phyloP scores from a whole-genome alignment of 2,329 filamentous ascomycete genomes.

The Aspergillus udagawae region DNA sequence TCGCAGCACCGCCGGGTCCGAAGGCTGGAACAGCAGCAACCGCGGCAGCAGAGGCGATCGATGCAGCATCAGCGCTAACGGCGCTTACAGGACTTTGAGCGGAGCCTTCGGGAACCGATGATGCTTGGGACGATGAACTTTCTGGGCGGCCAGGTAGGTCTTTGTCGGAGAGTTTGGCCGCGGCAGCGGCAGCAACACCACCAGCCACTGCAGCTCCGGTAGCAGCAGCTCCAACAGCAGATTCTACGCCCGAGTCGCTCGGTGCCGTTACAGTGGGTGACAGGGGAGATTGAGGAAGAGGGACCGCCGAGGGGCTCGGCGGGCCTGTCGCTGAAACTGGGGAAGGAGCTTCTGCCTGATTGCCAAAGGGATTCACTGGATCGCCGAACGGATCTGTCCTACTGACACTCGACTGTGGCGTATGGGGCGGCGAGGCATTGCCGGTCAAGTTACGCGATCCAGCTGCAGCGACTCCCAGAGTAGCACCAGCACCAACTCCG shows the following conservation, averaged over 20 bases:
- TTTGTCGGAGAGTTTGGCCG: constrained; percentile 19
- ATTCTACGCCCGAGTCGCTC: constrained; percentile 3
- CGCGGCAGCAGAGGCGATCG: constrained; percentile 12
- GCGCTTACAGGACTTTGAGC: constrained; percentile 23
- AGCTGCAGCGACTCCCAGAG: constrained; percentile 15
- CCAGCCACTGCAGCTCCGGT: constrained; percentile 37
- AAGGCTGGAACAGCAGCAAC: constrained; percentile 9
- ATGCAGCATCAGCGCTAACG: constrained; percentile 17
- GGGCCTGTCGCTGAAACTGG: constrained; percentile 10
- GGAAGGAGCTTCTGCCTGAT: constrained; percentile 50
- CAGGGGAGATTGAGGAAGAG: neutral
- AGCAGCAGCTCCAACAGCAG: constrained; percentile 34
- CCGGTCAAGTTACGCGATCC: constrained; percentile 33
- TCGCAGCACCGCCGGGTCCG: constrained; percentile 25
- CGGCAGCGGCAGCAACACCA: constrained; percentile 32
- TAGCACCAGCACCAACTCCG: constrained; percentile 6
- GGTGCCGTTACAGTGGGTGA: neutral
- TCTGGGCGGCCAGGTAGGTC: constrained; percentile 17
- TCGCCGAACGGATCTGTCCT: constrained; percentile 47
- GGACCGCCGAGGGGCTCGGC: constrained; percentile 4
- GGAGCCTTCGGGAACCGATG: constrained; percentile 19
- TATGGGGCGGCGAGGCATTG: constrained; percentile 25
- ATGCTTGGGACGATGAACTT: constrained; percentile 17
- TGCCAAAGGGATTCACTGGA: constrained; percentile 68
- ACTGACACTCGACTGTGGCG: constrained; percentile 39